Evolutionary conservation across 2,329 filamentous ascomycete genomes (phyloP), one percentile per base, ranked within the genome.

Genomic region (Truncatella angustata): DNA sequence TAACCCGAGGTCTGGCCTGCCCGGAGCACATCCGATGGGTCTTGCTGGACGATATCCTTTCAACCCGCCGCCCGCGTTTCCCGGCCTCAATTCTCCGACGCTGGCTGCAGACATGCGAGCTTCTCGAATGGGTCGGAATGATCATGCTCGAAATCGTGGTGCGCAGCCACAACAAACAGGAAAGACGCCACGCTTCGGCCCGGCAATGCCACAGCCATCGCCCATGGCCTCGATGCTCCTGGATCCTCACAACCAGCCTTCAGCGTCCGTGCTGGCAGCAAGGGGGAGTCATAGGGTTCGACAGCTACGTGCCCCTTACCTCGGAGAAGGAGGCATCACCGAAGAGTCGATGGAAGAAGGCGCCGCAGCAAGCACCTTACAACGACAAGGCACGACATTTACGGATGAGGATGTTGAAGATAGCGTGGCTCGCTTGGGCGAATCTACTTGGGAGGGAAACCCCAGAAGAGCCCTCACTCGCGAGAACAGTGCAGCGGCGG

Each of bases 241-340:
- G 2, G 88, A 92, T 67, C 84, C 87, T 2, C 87, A 89, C 63
- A 85, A 92, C 55, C 87, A 91, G 55, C 88, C 87, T 5, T 73
- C 77, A 1, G 72, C 73, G 2, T 74, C 78, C 9, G 72, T 72
- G 4, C 66, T 74, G 32, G 71, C 71, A 2, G 70, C 62, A 16
- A 73, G 76, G 35, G 80, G 76, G 47, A 62, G 72, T n/a, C 72
- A 81, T 54, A 70, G 74, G 48, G 67, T 69, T 12, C 76, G 78
- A 20, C 68, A 72, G 57, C 60, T 74, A 59, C 71, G 71, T 53
- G 69, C 73, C 63, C 72, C 65, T 49, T 76, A 76, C 59, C 77
- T 72, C 45, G 73, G 66, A 30, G 81, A 73, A 56, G 71, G 64
- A 44, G 76, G 72, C 59, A 82, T 79, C 59, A 80, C 80, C 6